A percentile compares a stretch with the other conserved stretches of the same genome.
Evolutionary conservation across 257 asterid genomes (phyloP).

Genomic region (Capsicum baccatum): DNA sequence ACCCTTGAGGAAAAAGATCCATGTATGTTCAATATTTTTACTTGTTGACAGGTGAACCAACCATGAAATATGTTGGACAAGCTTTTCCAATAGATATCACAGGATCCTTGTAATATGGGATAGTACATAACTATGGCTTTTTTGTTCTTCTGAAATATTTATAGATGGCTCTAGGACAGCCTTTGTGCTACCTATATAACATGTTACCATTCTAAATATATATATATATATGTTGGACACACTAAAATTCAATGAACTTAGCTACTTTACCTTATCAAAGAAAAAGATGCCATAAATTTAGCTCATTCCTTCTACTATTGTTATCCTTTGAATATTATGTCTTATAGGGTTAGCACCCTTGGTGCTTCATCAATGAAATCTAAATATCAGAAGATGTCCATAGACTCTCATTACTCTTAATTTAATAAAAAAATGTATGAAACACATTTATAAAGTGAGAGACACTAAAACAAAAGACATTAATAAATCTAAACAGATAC

Average conservation of each 20-base stretch:
- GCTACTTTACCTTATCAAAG: constrained; percentile 2
- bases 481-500: not conserved
- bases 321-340: not conserved
- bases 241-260: not conserved
- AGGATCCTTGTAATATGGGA: not conserved
- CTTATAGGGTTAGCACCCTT: constrained; percentile 14
- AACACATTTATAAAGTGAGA: not conserved
- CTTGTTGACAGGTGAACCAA: not conserved
- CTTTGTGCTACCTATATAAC: not conserved
- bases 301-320: not conserved
- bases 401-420: not conserved
- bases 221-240: not conserved
- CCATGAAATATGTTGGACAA: constrained; percentile 19
- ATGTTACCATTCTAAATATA: not conserved
- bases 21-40: constrained; percentile 16
- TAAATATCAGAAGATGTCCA: not conserved
- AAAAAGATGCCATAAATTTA: not conserved
- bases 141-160: not conserved
- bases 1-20: not conserved
- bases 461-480: not conserved
- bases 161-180: not conserved
- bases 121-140: not conserved
- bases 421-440: not conserved
- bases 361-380: constrained; percentile 21
- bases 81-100: not conserved